phyloP scores from a whole-genome alignment of 768 basidiomycete species.

The Podaxis carcinomalis region DNA sequence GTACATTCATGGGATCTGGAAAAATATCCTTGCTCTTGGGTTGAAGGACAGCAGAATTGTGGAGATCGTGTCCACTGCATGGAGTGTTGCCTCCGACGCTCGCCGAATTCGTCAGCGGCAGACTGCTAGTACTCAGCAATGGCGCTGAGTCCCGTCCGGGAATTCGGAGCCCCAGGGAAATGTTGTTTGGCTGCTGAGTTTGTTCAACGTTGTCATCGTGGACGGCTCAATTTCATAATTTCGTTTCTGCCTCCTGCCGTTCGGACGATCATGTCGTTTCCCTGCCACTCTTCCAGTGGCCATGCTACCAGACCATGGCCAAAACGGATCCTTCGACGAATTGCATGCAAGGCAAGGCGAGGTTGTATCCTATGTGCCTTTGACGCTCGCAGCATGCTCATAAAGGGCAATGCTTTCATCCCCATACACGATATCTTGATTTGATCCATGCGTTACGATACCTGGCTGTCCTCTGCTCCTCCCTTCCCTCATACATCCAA shows the following conservation, averaged over 20 bases:
- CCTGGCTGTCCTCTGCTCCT: too few species aligned
- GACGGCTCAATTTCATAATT: neutral
- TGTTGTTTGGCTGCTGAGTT: neutral
- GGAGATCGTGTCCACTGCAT: slow-evolving; percentile 53
- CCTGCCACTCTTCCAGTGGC: too few species aligned
- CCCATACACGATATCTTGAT: too few species aligned
- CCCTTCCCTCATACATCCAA: too few species aligned
- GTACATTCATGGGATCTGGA: slow-evolving; percentile 62
- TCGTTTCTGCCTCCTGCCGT: neutral
- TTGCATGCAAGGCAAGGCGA: too few species aligned
- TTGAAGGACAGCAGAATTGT: slow-evolving; percentile 40
- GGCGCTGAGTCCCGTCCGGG: neutral
- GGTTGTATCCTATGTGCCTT: too few species aligned
- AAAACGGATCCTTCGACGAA: too few species aligned
- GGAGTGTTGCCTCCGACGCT: slow-evolving; percentile 76
- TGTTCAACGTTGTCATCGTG: neutral
- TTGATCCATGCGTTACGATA: too few species aligned
- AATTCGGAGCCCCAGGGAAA: neutral
- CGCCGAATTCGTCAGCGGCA: slow-evolving; percentile 28
- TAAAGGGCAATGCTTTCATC: too few species aligned
- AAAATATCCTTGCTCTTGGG: slow-evolving; percentile 54
- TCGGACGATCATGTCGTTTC: too few species aligned
- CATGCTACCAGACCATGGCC: too few species aligned
- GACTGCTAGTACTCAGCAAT: neutral
- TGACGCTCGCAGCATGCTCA: too few species aligned